Percentiles rank a stretch among this genome's conserved stretches.
These are phyloP conservation scores for Lachancea fermentati DNA, from an alignment of 805 yeast species.

Conservation along the genomic window DNA sequence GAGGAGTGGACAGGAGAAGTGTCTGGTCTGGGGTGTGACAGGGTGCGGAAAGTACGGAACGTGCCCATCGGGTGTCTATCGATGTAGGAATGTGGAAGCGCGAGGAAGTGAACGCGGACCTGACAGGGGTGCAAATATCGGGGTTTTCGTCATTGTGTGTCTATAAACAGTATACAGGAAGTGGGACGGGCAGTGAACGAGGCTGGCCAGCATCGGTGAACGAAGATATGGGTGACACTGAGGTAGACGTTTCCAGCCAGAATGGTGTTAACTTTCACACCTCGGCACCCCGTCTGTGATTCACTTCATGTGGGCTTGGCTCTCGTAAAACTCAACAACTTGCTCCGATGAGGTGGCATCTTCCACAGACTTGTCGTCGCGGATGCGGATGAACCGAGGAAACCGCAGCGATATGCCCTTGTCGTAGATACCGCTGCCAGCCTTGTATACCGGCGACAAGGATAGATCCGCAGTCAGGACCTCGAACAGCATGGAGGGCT, in stretches of 20 bases:
- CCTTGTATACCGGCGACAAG: constrained; percentile 82
- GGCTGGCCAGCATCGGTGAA: no score
- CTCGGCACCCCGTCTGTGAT: no score
- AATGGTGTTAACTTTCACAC: no score
- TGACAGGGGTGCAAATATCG: not conserved
- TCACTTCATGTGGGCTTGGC: constrained; percentile 45
- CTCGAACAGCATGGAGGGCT: constrained; percentile 79
- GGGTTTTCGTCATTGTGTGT: not conserved
- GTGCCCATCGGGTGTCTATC: no score
- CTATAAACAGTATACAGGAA: not conserved
- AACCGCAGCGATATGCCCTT: constrained; percentile 84
- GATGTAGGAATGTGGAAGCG: no score
- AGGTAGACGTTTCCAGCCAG: no score
- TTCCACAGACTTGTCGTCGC: constrained; percentile 82
- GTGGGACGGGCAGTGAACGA: no score
- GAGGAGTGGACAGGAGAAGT: no score
- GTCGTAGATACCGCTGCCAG: constrained; percentile 66
- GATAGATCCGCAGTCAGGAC: constrained; percentile 89
- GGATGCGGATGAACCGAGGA: constrained; percentile 75
- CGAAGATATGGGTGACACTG: no score
- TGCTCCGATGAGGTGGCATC: constrained; percentile 86
- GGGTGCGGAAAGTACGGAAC: not conserved
- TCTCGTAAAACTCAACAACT: constrained; percentile 74
- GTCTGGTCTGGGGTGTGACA: not conserved
- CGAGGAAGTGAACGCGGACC: not conserved